Percentiles rank a stretch among this genome's conserved stretches.
phyloP scores from a whole-genome alignment of 1,139 yeast genomes.

The Saccharomycopsis hybrid region DNA sequence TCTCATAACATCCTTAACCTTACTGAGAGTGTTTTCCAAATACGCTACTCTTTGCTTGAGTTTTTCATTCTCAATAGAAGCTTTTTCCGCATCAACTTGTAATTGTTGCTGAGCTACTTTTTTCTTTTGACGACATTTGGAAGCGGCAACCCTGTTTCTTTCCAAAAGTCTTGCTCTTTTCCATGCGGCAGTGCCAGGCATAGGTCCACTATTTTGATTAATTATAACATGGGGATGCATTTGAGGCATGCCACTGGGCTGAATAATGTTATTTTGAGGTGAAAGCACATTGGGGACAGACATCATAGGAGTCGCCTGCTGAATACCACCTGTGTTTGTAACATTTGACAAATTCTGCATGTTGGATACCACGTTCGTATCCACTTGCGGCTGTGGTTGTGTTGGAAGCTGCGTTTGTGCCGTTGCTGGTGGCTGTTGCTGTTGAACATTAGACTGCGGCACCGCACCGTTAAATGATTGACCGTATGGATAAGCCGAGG shows the following conservation, averaged over 20 bases:
- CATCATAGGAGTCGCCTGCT: too few relatives aligned
- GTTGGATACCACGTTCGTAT: neutral
- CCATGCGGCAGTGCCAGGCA: constrained; percentile 79
- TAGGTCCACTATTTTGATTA: constrained; percentile 58
- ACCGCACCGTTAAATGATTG: neutral
- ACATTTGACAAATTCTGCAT: too few relatives aligned
- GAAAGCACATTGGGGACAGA: neutral
- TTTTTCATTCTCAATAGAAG: constrained; percentile 39
- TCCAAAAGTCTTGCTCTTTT: constrained; percentile 63
- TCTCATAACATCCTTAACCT: constrained; percentile 16
- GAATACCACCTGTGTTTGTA: too few relatives aligned
- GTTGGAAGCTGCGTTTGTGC: too few relatives aligned
- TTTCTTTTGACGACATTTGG: constrained; percentile 70
- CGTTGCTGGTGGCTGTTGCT: neutral
- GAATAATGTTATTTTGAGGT: neutral
- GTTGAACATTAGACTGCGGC: neutral
- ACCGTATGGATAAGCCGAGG: neutral
- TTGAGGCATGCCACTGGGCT: constrained; percentile 14
- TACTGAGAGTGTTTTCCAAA: constrained; percentile 32
- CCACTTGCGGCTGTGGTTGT: neutral
- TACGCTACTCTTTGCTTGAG: constrained; percentile 35
- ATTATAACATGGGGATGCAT: constrained; percentile 37
- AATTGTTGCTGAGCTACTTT: constrained; percentile 63
- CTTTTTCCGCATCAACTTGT: constrained; percentile 48
- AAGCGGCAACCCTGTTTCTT: constrained; percentile 67